These are phyloP conservation scores for Wallacemonas rigidus DNA, from an alignment of 208 protist species.

Conservation along the genomic window DNA sequence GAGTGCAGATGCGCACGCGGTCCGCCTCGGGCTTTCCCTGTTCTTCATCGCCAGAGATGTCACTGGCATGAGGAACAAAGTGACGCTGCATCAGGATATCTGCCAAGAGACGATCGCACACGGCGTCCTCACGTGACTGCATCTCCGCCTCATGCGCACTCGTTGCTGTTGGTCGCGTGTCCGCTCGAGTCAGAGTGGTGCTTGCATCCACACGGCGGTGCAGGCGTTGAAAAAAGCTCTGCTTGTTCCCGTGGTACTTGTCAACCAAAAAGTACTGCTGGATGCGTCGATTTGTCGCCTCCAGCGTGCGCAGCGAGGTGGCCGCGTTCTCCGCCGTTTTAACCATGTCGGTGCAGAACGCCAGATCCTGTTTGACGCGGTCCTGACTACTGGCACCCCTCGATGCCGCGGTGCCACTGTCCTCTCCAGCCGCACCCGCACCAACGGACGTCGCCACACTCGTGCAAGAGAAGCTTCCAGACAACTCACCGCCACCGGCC, in stretches of 20 bases:
- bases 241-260: slow-evolving; percentile 19
- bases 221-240: slow-evolving; percentile 19
- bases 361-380: slow-evolving; percentile 16
- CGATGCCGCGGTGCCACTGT: neutral
- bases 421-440: neutral
- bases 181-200: neutral
- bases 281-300: slow-evolving; percentile 9
- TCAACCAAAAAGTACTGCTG: slow-evolving; percentile 18
- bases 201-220: slow-evolving; percentile 1
- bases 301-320: slow-evolving; percentile 7
- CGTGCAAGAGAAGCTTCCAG: slow-evolving; percentile 2
- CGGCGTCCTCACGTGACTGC: slow-evolving; percentile 17
- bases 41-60: neutral
- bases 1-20: neutral
- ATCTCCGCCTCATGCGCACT: slow-evolving; percentile 1
- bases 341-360: slow-evolving; percentile 2
- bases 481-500: slow-evolving; percentile 1
- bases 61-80: slow-evolving; percentile 1
- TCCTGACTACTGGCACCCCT: slow-evolving; percentile 11
- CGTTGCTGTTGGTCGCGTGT: neutral
- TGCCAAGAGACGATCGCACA: slow-evolving; percentile 16
- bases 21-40: neutral
- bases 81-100: slow-evolving; percentile 18
- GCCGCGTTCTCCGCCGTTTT: neutral
- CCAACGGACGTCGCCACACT: slow-evolving; percentile 11